phyloP scores from a whole-genome alignment of 352 stramenopile genomes.

The Achlya hypogyna region DNA sequence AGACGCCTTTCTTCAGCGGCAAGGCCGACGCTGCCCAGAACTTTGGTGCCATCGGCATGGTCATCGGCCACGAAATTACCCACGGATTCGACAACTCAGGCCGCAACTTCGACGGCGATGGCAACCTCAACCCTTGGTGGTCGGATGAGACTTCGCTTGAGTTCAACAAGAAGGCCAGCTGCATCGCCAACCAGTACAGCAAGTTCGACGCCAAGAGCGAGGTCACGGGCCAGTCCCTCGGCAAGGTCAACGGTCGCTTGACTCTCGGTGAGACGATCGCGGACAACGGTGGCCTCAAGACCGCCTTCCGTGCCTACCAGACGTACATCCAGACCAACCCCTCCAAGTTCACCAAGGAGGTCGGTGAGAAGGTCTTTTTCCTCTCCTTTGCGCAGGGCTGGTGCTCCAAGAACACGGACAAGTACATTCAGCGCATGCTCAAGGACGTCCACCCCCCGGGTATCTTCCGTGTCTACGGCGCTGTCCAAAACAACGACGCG shows the following conservation, averaged over 20 bases:
- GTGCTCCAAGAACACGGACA: constrained; percentile 21
- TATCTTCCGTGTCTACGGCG: constrained; percentile 16
- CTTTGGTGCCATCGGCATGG: constrained; percentile 65
- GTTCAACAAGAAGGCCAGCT: constrained; percentile 31
- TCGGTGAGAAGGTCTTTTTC: constrained; percentile 21
- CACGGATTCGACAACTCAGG: constrained; percentile 80
- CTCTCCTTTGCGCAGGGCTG: constrained; percentile 21
- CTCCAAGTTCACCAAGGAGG: background rate
- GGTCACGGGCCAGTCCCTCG: constrained; percentile 4
- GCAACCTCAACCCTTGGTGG: constrained; percentile 76
- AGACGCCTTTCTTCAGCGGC: constrained; percentile 64
- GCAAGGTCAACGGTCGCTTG: constrained; percentile 54
- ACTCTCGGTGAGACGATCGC: constrained; percentile 72
- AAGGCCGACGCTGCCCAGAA: constrained; percentile 57
- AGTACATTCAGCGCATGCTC: background rate
- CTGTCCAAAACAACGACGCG: constrained; percentile 17
- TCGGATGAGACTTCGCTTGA: constrained; percentile 38
- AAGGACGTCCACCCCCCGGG: constrained; percentile 17
- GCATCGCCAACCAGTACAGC: constrained; percentile 24
- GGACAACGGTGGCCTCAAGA: constrained; percentile 47
- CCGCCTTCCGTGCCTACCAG: constrained; percentile 30
- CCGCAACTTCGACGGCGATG: constrained; percentile 42
- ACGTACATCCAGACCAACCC: constrained; percentile 2
- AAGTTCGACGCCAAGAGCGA: constrained; percentile 17
- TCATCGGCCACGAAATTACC: constrained; percentile 79